Base-by-base conservation (phyloP, 208 protist genomes). In the Leishmania braziliensis region DNA sequence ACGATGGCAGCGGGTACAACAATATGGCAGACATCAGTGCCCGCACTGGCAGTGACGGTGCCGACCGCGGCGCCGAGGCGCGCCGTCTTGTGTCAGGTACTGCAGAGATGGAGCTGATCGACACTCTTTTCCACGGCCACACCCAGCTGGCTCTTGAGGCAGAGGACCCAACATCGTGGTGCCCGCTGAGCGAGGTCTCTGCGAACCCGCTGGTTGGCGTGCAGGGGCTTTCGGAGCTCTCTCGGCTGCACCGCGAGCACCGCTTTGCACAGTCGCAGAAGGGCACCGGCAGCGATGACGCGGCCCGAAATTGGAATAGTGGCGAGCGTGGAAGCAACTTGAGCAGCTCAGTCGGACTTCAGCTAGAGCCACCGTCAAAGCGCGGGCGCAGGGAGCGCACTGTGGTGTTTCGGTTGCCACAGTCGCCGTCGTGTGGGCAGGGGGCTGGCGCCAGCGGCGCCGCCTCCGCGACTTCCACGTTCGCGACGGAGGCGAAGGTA, bases 131-230 rank as follows among this genome's bases (percentile, higher is more conserved):
- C 65, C 74, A 72, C 78, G 73, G 75, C 8, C 58, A 79, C 43
- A 85, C 87, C 58, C 91, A 91, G 68, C 87, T 96, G 51, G 93
- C 92, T 8, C 87, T 97, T 23, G 93, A 95, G 84, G 93, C 91
- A 18, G 95, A 96, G 43, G 88, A 95, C 80, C 92, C 90, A 26
- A 81, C 84, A 1, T 83, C 80, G 70, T 96, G 95, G 93, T 96
- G 91, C 80, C 93, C 90, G 29, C 84, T 96, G 50, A 79, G 83
- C 43, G 88, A 95, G 68, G 87, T 87, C 68, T 71, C 82, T 14
- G 77, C 80, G 33, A 81, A 88, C 54, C 81, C 84, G 63, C 75
- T 85, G 29, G 75, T 71, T 9, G 81, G 69, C 43, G 84, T 66
- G 5, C 43, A 86, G 68, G 73, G 77, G 33, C 75, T 89, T 80